Percentiles rank a stretch among this genome's conserved stretches.
phyloP scores from a whole-genome alignment of 2,329 filamentous ascomycete genomes.

The Tolypocladium nubicola region DNA sequence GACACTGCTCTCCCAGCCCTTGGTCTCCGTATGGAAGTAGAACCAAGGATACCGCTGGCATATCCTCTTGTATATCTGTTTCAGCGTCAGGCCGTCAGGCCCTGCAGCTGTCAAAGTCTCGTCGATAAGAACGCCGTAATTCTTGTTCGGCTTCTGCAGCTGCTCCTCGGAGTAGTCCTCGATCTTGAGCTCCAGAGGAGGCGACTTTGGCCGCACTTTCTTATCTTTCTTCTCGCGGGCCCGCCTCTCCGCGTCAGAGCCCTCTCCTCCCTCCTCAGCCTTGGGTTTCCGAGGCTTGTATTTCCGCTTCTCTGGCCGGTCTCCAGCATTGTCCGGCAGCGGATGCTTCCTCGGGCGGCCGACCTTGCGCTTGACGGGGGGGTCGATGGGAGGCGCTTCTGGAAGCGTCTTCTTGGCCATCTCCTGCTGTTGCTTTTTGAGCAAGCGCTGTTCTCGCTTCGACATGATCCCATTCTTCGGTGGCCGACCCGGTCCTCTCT shows the following conservation, averaged over 20 bases:
- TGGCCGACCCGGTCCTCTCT: slow-evolving; percentile 68
- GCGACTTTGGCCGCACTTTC: slow-evolving; percentile 48
- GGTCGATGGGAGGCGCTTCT: slow-evolving; percentile 34
- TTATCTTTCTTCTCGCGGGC: slow-evolving; percentile 49
- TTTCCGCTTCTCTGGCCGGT: slow-evolving; percentile 51
- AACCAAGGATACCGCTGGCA: slow-evolving; percentile 48
- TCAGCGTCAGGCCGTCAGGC: slow-evolving; percentile 43
- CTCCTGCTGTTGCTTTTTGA: slow-evolving; percentile 45
- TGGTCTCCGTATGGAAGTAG: slow-evolving; percentile 49
- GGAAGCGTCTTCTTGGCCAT: slow-evolving; percentile 40
- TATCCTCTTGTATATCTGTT: slow-evolving; percentile 54
- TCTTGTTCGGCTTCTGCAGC: slow-evolving; percentile 51
- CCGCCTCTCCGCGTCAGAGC: slow-evolving; percentile 44
- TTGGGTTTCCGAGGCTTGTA: slow-evolving; percentile 53
- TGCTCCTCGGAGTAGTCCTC: slow-evolving; percentile 48
- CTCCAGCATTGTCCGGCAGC: slow-evolving; percentile 41
- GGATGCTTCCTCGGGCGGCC: slow-evolving; percentile 56
- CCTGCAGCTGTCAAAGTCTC: slow-evolving; percentile 46
- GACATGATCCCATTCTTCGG: slow-evolving; percentile 80
- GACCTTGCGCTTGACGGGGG: slow-evolving; percentile 51
- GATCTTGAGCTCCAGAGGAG: slow-evolving; percentile 42
- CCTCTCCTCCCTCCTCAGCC: slow-evolving; percentile 41
- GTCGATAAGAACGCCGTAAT: slow-evolving; percentile 50
- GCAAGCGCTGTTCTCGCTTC: slow-evolving; percentile 57
- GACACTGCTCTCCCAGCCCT: slow-evolving; percentile 58